These are phyloP conservation scores for Onygenales sp. DNA, from an alignment of 2,329 filamentous ascomycete species.

Conservation along the genomic window DNA sequence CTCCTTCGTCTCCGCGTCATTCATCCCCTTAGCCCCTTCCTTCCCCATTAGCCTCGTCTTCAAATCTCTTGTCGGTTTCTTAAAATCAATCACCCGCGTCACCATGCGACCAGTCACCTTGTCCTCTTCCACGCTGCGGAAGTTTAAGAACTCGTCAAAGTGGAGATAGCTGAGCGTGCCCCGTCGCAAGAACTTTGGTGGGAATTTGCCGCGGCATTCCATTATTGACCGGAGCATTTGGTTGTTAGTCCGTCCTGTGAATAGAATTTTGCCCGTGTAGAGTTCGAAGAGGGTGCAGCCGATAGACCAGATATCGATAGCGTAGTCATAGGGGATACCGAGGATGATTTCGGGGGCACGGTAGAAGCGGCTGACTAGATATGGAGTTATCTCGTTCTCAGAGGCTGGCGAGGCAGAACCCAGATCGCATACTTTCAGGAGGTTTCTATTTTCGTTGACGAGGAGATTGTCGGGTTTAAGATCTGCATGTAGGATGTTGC, in stretches of 20 bases:
- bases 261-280: constrained; percentile 95
- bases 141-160: constrained; percentile 78
- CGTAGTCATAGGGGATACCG: constrained; percentile 90
- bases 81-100: constrained; percentile 36
- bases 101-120: constrained; percentile 73
- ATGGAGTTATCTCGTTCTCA: constrained; percentile 87
- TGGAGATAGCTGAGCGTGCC: constrained; percentile 67
- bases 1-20: constrained; percentile 64
- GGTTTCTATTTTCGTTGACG: constrained; percentile 71
- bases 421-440: constrained; percentile 91
- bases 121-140: constrained; percentile 75
- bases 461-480: constrained; percentile 97
- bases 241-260: constrained; percentile 92
- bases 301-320: constrained; percentile 95
- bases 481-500: constrained; percentile 90
- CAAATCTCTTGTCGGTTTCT: constrained; percentile 71
- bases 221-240: constrained; percentile 96
- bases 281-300: constrained; percentile 95
- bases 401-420: constrained; percentile 89
- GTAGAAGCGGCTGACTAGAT: constrained; percentile 95
- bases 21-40: constrained; percentile 59
- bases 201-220: constrained; percentile 89
- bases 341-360: constrained; percentile 94
- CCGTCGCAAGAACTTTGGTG: constrained; percentile 76
- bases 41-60: constrained; percentile 66